Evolutionary conservation across 169 alveolate genomes (phyloP), one percentile per base, ranked within the genome.

Genomic region (Plasmodium adleri): DNA sequence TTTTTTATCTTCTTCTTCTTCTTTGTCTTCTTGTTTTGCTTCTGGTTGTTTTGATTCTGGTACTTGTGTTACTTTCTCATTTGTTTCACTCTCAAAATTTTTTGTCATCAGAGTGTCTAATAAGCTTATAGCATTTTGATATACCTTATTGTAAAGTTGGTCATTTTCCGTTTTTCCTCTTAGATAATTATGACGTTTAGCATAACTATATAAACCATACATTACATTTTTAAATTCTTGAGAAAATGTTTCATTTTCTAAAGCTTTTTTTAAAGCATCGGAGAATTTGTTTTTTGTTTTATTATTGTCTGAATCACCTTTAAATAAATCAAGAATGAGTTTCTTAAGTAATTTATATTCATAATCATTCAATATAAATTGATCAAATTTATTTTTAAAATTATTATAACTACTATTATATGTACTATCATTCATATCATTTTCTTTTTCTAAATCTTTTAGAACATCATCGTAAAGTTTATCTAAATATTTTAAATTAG

Each of bases 191-290:
- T 66, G 6, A n/a, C 52, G 4, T 20, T 66, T 66, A 32, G 73
- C 54, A 28, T 28, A 66, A 32, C 73, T 66, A 9, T 66, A 66
- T 15, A 66, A 12, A 66, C 58, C 73, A 28, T 66, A 12, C 47
- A 66, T 66, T 4, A 66, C 26, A 66, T 66, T 66, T 66, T 28
- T 12, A 56, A 73, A 73, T 6, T 56, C 17, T 28, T 72, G 50
- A 22, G 24, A 45, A 28, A 26, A 72, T 72, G 13, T 39, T n/a
- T 50, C 26, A 50, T 56, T 68, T 22, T 43, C 60, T 22, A 68
- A 43, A 24, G 43, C 68, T 12, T 72, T 72, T 24, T 10, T 1
- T 52, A 56, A 56, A 20, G 32, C 32, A 12, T 26, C 68, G 26
- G 4, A 5, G 20, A 56, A 56, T 2, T 26, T 1, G 28, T 45